phyloP scores from a whole-genome alignment of 2,329 filamentous ascomycete genomes.

The Alternaria sp. region DNA sequence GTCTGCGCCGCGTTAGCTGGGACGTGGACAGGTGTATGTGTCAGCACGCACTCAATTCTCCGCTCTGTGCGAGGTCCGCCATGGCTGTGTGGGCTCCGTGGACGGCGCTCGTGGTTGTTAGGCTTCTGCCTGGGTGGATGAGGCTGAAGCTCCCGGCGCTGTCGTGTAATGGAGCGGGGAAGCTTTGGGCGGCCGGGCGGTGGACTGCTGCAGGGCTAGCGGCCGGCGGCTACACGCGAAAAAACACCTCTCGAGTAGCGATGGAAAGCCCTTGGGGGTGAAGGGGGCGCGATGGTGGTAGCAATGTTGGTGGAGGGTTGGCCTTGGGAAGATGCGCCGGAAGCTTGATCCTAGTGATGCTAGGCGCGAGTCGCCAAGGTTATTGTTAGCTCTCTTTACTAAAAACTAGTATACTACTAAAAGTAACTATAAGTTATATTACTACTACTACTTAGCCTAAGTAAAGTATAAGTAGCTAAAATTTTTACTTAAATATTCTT shows the following conservation, averaged over 20 bases:
- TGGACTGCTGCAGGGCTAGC: conserved; percentile 34
- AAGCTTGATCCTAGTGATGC: conserved; percentile 22
- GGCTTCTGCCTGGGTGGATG: conserved; percentile 31
- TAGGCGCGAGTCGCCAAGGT: conserved; percentile 13
- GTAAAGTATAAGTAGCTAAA: too few species aligned
- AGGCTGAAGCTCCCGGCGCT: conserved; percentile 41
- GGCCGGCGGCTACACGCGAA: conserved; percentile 8
- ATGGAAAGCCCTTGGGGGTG: conserved; percentile 10
- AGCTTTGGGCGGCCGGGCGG: conserved; percentile 28
- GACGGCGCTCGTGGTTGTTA: conserved; percentile 26
- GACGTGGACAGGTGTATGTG: conserved; percentile 3
- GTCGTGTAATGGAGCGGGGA: conserved; percentile 39
- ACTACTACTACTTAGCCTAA: too few species aligned
- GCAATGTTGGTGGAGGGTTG: conserved; percentile 14
- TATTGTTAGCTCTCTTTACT: too few species aligned
- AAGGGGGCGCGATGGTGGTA: conserved; percentile 9
- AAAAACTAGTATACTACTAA: too few species aligned
- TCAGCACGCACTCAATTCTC: conserved; percentile 43
- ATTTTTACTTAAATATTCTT: too few species aligned
- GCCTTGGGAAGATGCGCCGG: conserved; percentile 19
- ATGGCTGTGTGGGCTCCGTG: conserved; percentile 36
- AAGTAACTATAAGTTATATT: too few species aligned
- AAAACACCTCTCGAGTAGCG: conserved; percentile 2
- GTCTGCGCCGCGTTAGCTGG: conserved; percentile 34
- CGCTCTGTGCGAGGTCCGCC: conserved; percentile 44